phyloP scores from a whole-genome alignment of 495 filamentous ascomycete genomes.

The Margaritispora aquatica region DNA sequence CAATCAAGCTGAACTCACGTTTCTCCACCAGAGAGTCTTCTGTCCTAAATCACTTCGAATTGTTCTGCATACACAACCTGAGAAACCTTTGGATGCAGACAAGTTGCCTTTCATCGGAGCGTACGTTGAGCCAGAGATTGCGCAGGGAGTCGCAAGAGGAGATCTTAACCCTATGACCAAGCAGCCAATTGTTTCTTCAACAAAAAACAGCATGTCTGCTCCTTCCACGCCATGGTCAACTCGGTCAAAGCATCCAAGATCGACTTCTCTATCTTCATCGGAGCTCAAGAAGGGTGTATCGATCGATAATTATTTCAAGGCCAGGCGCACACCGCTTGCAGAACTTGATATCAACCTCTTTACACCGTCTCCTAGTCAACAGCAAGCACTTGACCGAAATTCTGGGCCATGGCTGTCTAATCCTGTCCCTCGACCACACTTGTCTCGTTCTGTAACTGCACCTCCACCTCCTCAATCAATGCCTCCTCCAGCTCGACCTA shows the following conservation, averaged over 20 bases:
- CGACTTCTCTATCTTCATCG: conserved; percentile 37
- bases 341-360: conserved; percentile 87
- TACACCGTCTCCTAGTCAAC: conserved; percentile 62
- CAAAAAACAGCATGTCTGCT: conserved; percentile 33
- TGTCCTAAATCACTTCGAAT: conserved; percentile 66
- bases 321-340: conserved; percentile 68
- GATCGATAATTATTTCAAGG: conserved; percentile 74
- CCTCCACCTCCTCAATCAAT: conserved; percentile 32
- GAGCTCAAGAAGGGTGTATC: conserved; percentile 58
- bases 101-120: conserved; percentile 75
- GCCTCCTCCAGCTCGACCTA: conserved; percentile 21
- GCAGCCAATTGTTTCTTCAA: conserved; percentile 46
- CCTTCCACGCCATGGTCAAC: conserved; percentile 20
- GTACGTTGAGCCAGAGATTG: conserved; percentile 60
- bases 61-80: conserved; percentile 63
- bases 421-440: conserved; percentile 30
- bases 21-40: conserved; percentile 90
- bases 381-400: conserved; percentile 49
- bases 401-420: conserved; percentile 46
- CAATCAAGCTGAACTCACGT: conserved; percentile 81
- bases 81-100: conserved; percentile 50
- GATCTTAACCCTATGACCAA: conserved; percentile 91
- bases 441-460: conserved; percentile 12
- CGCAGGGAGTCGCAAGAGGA: conserved; percentile 70
- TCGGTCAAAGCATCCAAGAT: conserved; percentile 20